These are phyloP conservation scores for Hermanozyma aechmeae DNA, from an alignment of 805 yeast genomes.

Conservation along the genomic window DNA sequence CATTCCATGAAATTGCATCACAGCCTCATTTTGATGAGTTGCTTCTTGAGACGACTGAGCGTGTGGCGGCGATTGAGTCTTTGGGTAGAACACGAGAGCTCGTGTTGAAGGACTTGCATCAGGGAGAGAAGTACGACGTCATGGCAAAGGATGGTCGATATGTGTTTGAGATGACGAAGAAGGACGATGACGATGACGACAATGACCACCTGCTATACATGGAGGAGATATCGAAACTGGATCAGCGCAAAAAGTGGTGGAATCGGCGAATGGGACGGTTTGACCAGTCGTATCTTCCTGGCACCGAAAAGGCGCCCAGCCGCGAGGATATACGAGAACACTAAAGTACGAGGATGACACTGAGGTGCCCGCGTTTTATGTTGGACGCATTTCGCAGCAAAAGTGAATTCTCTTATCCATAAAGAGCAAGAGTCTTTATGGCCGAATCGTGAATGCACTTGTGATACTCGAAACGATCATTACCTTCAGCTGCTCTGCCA, in stretches of 20 bases:
- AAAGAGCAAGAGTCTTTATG: too few species aligned
- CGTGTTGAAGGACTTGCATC: constrained; percentile 57
- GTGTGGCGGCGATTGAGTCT: constrained; percentile 71
- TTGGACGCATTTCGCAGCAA: too few species aligned
- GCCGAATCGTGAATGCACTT: too few species aligned
- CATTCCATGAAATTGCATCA: constrained; percentile 67
- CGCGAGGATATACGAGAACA: too few species aligned
- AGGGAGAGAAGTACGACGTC: constrained; percentile 38
- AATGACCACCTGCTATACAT: constrained; percentile 15
- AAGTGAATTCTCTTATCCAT: too few species aligned
- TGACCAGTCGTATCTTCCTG: constrained; percentile 15
- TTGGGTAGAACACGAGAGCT: constrained; percentile 71
- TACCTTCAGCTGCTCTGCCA: too few species aligned
- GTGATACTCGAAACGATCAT: too few species aligned
- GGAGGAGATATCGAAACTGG: constrained; percentile 12
- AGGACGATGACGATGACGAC: constrained; percentile 12
- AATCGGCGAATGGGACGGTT: constrained; percentile 32
- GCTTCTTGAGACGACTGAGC: constrained; percentile 51
- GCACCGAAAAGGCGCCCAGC: constrained; percentile 18
- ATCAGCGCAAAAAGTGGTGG: constrained; percentile 34
- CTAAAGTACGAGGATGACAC: too few species aligned
- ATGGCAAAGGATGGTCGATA: constrained; percentile 6
- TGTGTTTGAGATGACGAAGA: constrained; percentile 6
- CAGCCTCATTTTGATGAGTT: constrained; percentile 65
- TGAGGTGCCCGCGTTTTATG: too few species aligned